Base-by-base conservation (phyloP, 371 early-diverging fungal genomes). In the Gilbertella persicaria region DNA sequence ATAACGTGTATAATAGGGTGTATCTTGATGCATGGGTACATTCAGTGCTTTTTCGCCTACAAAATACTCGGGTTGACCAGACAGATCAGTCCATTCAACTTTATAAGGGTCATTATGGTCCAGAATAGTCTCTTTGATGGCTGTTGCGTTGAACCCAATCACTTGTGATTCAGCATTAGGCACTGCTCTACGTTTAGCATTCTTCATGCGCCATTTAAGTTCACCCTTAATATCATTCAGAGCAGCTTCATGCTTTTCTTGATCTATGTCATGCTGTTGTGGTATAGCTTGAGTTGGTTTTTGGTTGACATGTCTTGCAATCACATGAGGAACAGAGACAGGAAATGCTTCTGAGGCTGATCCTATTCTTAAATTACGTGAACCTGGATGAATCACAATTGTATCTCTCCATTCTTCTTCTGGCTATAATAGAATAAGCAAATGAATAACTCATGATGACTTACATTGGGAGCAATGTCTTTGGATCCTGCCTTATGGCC, bases 91-190 rank as follows among this genome's bases (percentile, higher is more conserved):
- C 94, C 92, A 95, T 42, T 95, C 95, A 12, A 92, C 84, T 48
- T 85, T 82, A 58, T 88, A 91, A 9, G 95, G 93, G 58, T 95
- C 95, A 55, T 95, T 95, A 56, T 93, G 92, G 53, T 92, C 95
- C 14, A 83, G 75, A 54, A 95, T 91, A 0, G 59, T 76, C 53
- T 90, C 90, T 6, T 88, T 83, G 21, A 53, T 53, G 12, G 85
- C 71, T 30, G 80, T 79, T 9, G 78, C 58, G 57, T 95, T 95
- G 69, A 86, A 93, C 0, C 86, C 79, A 21, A 79, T 55, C 1
- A 91, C 90, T 45, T 89, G 88, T 17, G 76, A 50, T 39, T 80
- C 76, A 3, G 89, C 93, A 59, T 91, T 94, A 20, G 84, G 75
- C 3, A 89, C 86, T 7, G 86, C 81, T 37, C 89, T 71, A 59